Evolutionary conservation across 441 rosid species (phyloP), one percentile per base, ranked within the genome.

Genomic region (Erodium trifolium): DNA sequence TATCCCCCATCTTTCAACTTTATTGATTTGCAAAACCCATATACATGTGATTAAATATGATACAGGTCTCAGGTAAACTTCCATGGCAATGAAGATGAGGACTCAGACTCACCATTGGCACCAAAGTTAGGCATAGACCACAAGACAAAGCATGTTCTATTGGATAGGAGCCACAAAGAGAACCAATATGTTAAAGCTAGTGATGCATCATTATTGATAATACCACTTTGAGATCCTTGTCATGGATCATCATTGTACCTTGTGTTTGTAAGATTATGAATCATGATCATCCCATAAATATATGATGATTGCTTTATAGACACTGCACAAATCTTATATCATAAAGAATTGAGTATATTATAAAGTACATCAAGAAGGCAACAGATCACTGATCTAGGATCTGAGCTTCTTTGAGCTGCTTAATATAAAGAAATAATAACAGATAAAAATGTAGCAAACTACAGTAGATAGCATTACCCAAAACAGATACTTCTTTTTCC

Each of bases 101-200:
- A 43, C 19, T 55, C 19, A 3, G n/a, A n/a, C n/a, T n/a, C n/a
- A n/a, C 62, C 62, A 55, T n/a, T 55, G 19, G 62, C 5, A 16
- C 62, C 62, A 55, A 55, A 5, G 23, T 55, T 55, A 23, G 62
- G 18, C 19, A 55, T 53, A 17, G 8, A 53, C 19, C 19, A 53
- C 60, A 53, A 53, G 8, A 53, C 60, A 53, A 34, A 34, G 19
- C 17, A 53, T 14, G 18, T 55, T 16, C 23, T 14, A 29, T n/a
- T 16, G 70, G 74, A 2, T 23, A 23, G 27, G 27, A 23, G 27
- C 73, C 68, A 55, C 73, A 78, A 78, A 60, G 70, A 63, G 75
- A 66, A 64, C 43, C 18, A 55, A 67, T 12, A 37, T 23, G 68
- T 27, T 55, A 65, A 65, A 65, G 65, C 23, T 68, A 14, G 19